Evolutionary conservation across 768 basidiomycete species (phyloP).

Genomic region (Boletus eberwhitei): DNA sequence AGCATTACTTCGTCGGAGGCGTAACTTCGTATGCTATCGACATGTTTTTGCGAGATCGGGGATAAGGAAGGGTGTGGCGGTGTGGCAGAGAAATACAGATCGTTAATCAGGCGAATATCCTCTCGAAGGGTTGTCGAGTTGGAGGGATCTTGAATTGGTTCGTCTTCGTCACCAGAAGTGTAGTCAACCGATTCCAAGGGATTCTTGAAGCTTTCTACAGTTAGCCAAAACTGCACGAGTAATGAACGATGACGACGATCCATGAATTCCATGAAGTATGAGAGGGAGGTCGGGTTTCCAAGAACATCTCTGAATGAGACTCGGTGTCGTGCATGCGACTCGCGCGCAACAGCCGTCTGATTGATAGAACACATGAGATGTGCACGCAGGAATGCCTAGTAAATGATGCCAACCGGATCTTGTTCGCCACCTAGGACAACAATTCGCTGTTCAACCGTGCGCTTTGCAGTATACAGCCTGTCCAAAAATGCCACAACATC

Average conservation of each 20-base stretch:
- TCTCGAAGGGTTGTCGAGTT: slow-evolving; percentile 67
- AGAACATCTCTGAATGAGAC: slow-evolving; percentile 76
- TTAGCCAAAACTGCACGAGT: slow-evolving; percentile 95
- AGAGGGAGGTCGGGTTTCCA: slow-evolving; percentile 83
- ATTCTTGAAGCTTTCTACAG: slow-evolving; percentile 96
- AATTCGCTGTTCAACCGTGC: slow-evolving; percentile 84
- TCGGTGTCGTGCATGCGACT: slow-evolving; percentile 43
- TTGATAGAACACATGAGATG: slow-evolving; percentile 1
- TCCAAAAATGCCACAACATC: slow-evolving; percentile 85
- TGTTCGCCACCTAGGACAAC: slow-evolving; percentile 70
- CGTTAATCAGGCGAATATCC: slow-evolving; percentile 86
- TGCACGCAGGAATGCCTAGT: background rate
- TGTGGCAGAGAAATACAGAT: slow-evolving; percentile 74
- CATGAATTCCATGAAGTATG: slow-evolving; percentile 99
- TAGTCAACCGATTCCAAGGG: slow-evolving; percentile 82
- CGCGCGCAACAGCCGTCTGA: slow-evolving; percentile 42
- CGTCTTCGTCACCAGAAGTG: slow-evolving; percentile 57
- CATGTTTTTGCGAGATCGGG: slow-evolving; percentile 65
- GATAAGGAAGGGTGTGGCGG: slow-evolving; percentile 57
- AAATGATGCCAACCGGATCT: slow-evolving; percentile 46
- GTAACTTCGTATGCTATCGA: slow-evolving; percentile 67
- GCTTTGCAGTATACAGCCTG: slow-evolving; percentile 84
- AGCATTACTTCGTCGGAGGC: slow-evolving; percentile 47
- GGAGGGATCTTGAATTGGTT: slow-evolving; percentile 54
- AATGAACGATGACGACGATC: slow-evolving; percentile 81